Evolutionary conservation across 495 filamentous ascomycete species (phyloP).

Genomic region (Bryoglossum gracile): DNA sequence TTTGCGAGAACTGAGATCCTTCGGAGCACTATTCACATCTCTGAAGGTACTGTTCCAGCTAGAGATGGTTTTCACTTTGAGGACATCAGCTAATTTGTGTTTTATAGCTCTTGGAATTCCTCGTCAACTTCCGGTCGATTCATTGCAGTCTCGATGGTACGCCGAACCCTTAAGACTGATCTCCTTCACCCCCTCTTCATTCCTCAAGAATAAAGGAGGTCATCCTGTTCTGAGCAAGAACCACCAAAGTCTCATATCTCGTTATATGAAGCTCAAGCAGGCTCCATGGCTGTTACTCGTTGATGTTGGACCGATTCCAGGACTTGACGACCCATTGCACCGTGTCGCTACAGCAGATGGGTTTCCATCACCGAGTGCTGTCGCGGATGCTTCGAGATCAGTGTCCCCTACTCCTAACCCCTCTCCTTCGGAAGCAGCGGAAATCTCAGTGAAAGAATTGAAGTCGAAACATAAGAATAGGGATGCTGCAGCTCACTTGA

Average conservation of each 20-base stretch:
- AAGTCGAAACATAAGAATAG: slow-evolving; percentile 27
- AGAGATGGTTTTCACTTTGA: not conserved
- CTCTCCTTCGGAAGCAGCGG: slow-evolving; percentile 50
- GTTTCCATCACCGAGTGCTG: slow-evolving; percentile 29
- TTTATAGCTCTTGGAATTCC: slow-evolving; percentile 63
- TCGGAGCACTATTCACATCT: slow-evolving; percentile 19
- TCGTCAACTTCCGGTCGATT: slow-evolving; percentile 62
- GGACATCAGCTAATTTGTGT: slow-evolving; percentile 10
- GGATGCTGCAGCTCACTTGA: slow-evolving; percentile 50
- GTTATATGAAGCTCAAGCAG: slow-evolving; percentile 75
- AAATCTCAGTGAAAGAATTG: slow-evolving; percentile 30
- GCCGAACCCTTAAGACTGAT: slow-evolving; percentile 84
- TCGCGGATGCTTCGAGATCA: slow-evolving; percentile 36
- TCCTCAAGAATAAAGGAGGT: slow-evolving; percentile 70
- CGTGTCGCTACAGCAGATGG: slow-evolving; percentile 26
- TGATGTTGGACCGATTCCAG: slow-evolving; percentile 64
- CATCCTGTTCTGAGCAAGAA: slow-evolving; percentile 74
- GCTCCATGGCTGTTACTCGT: slow-evolving; percentile 74
- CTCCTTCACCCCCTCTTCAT: slow-evolving; percentile 56
- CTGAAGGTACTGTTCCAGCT: slow-evolving; percentile 28
- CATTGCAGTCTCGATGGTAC: slow-evolving; percentile 85
- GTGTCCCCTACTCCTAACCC: slow-evolving; percentile 66
- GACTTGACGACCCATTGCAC: slow-evolving; percentile 36
- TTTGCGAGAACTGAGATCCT: slow-evolving; percentile 19
- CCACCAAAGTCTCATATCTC: slow-evolving; percentile 72